Evolutionary conservation across 2,329 filamentous ascomycete genomes (phyloP).

Genomic region (Colletotrichum sublineola): DNA sequence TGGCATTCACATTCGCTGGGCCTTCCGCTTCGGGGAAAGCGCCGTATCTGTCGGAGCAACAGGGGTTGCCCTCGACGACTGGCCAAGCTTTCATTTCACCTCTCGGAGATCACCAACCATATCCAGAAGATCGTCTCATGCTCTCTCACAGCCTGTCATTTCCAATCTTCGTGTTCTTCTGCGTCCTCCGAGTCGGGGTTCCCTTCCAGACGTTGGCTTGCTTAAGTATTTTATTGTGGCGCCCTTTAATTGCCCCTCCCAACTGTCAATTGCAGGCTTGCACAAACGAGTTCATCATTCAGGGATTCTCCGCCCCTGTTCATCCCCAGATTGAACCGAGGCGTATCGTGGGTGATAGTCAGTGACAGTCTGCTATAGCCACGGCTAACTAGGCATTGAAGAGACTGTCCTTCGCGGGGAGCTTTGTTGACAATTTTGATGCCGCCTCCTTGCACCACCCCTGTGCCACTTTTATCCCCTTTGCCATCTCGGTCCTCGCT

Average conservation of each 20-base stretch:
- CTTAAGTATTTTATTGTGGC: slow-evolving; percentile 8
- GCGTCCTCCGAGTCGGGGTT: slow-evolving; percentile 8
- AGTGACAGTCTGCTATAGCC: neutral
- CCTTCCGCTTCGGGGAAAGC: slow-evolving; percentile 37
- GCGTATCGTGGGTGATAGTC: slow-evolving; percentile 2
- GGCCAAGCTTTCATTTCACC: slow-evolving; percentile 40
- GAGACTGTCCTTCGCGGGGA: neutral
- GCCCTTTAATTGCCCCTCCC: slow-evolving; percentile 10
- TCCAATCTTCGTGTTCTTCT: slow-evolving; percentile 34
- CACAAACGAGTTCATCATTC: slow-evolving; percentile 7
- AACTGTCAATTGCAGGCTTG: slow-evolving; percentile 10
- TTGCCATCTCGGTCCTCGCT: neutral
- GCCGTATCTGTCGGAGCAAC: slow-evolving; percentile 29
- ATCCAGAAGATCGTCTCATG: slow-evolving; percentile 39
- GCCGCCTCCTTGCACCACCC: neutral
- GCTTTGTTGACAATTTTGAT: neutral
- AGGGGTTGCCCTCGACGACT: slow-evolving; percentile 42
- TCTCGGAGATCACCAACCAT: slow-evolving; percentile 40
- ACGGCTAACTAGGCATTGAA: neutral
- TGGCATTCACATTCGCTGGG: slow-evolving; percentile 24
- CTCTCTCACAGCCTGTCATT: slow-evolving; percentile 35
- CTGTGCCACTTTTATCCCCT: neutral
- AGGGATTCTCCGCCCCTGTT: slow-evolving; percentile 30
- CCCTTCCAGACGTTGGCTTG: neutral
- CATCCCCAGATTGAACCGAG: slow-evolving; percentile 39